Evolutionary conservation across 495 filamentous ascomycete genomes (phyloP).

Genomic region (Hyphodiscus hymeniophilus): DNA sequence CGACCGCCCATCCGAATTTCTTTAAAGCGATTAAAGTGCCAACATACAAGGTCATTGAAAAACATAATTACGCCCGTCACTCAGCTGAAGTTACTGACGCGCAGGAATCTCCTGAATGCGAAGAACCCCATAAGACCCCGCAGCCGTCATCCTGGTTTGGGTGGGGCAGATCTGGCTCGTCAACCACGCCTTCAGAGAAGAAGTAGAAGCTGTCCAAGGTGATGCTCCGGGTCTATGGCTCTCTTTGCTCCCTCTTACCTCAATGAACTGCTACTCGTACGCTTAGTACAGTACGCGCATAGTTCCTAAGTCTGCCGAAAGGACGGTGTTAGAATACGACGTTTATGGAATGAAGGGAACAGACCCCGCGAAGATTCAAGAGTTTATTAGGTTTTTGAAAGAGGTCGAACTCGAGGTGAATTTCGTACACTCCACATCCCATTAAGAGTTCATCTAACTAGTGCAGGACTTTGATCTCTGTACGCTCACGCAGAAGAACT

Average conservation of each 20-base stretch:
- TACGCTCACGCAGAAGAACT: slow-evolving; percentile 32
- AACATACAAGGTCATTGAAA: slow-evolving; percentile 34
- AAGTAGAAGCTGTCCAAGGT: slow-evolving; percentile 40
- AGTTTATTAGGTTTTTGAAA: slow-evolving; percentile 4
- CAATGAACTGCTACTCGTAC: slow-evolving; percentile 29
- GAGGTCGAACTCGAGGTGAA: slow-evolving; percentile 4
- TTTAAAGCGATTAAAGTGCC: slow-evolving; percentile 33
- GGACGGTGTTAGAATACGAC: slow-evolving; percentile 35
- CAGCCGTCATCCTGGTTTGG: slow-evolving; percentile 1
- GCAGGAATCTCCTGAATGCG: slow-evolving; percentile 25
- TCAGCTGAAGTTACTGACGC: slow-evolving; percentile 29
- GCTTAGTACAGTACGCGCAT: slow-evolving; percentile 42
- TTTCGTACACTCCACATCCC: slow-evolving; percentile 11
- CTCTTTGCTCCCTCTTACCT: background rate
- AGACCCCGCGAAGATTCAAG: background rate
- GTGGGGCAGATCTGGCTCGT: slow-evolving; percentile 22
- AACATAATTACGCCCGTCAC: slow-evolving; percentile 33
- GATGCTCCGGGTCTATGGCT: slow-evolving; percentile 1
- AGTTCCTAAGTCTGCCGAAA: slow-evolving; percentile 32
- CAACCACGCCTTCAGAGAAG: slow-evolving; percentile 41
- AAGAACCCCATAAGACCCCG: slow-evolving; percentile 3
- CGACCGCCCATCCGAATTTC: slow-evolving; percentile 39
- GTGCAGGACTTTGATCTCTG: slow-evolving; percentile 40
- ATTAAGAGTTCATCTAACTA: slow-evolving; percentile 36
- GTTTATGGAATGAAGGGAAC: slow-evolving; percentile 37